Base-by-base conservation (phyloP, 2,329 filamentous ascomycete genomes). In the Ophiocordyceps camponoti-floridani region DNA sequence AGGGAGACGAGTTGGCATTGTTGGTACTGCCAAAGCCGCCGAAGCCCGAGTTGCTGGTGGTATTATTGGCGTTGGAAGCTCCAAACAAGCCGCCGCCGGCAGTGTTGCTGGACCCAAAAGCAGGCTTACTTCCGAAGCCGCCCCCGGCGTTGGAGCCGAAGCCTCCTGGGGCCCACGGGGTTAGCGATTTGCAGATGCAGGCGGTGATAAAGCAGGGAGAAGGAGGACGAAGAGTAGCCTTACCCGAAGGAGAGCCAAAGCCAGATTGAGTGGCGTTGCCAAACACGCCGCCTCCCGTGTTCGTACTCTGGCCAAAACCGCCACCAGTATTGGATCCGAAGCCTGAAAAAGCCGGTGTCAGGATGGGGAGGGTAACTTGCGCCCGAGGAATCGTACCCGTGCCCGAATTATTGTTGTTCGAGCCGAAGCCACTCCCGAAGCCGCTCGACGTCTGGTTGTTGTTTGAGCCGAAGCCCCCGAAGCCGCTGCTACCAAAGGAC, bases 381-480 rank as follows among this genome's bases (percentile, higher is more conserved):
- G 37, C 9, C 27, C n/a, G 8, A 27, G n/a, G 28, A 48, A 53
- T 69, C 72, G 58, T 75, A 79, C 76, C 73, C 62, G 57, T 61
- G 45, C 8, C 23, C 57, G 62, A 10, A 8, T 30, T 30, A 50
- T 56, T 64, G 48, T 54, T 66, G 48, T 58, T 65, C 45, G 62
- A 44, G 37, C 71, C 72, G 47, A 75, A 79, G 41, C 75, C 76
- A 40, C 75, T 75, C 52, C 73, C 73, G 60, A 82, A 82, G 19
- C 63, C 66, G 43, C 51, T 53, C 19, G 57, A 52, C 44, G 47
- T 44, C 40, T 54, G 48, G 42, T 53, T 50, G 40, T 71, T 76
- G 50, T 69, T 71, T 55, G 69, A 68, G 62, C 75, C 75, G 62
- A 80, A 80, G 66, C 73, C 71, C 46, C 68, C 67, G 47, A 63